A percentile compares a stretch with the other conserved stretches of the same genome.
These are phyloP conservation scores for Ceratobasidium sp. DNA, from an alignment of 1,284 basidiomycete species.

Conservation along the genomic window DNA sequence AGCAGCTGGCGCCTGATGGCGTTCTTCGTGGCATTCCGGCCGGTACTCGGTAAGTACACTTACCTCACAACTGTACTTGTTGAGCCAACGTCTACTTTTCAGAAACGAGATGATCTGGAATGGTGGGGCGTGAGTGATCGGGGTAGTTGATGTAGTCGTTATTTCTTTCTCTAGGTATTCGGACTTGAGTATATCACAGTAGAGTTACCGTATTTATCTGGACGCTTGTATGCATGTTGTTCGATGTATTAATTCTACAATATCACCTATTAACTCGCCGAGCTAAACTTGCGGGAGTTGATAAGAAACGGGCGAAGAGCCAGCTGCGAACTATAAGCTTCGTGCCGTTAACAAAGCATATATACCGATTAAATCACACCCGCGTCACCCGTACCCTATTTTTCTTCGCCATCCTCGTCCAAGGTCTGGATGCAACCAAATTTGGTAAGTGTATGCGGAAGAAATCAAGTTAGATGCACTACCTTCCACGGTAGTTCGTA, in stretches of 20 bases:
- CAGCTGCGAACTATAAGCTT: not conserved
- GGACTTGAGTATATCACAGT: not conserved
- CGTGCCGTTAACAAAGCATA: not conserved
- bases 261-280: no score
- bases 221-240: no score
- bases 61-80: not conserved
- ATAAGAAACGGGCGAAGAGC: not conserved
- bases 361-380: not conserved
- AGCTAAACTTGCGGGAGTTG: no score
- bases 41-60: conserved; percentile 13
- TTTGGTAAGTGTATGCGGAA: not conserved
- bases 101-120: conserved; percentile 40
- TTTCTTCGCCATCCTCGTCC: conserved; percentile 40
- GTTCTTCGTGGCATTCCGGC: conserved; percentile 39
- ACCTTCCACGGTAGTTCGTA: conserved; percentile 38
- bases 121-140: conserved; percentile 1
- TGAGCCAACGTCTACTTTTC: not conserved
- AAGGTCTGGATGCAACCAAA: not conserved
- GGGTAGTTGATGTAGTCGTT: not conserved
- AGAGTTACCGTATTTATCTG: no score
- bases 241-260: no score
- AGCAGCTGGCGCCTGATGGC: conserved; percentile 7
- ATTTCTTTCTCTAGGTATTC: not conserved
- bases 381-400: not conserved
- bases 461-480: not conserved